A percentile compares a stretch with the other conserved stretches of the same genome.
Evolutionary conservation across 73 alveolate species (phyloP).

Genomic region (Effrenium voratum): DNA sequence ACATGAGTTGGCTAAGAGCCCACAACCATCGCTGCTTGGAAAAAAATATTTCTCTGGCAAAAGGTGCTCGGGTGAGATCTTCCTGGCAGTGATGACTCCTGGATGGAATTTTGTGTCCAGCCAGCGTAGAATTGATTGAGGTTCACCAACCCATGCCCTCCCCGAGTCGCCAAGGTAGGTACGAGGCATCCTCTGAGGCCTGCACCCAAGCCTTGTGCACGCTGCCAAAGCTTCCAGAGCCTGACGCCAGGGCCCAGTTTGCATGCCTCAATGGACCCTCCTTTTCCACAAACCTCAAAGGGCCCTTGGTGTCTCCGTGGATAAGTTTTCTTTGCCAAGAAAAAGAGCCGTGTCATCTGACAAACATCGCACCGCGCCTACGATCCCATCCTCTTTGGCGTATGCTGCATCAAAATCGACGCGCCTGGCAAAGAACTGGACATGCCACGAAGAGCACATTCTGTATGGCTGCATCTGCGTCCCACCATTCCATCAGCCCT

Average conservation of each 20-base stretch:
- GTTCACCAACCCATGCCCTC: too few relatives aligned
- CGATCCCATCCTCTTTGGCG: constrained; percentile 52
- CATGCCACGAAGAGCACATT: neutral
- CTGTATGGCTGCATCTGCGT: neutral
- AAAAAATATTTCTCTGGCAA: too few relatives aligned
- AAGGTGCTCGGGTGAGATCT: too few relatives aligned
- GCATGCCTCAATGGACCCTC: neutral
- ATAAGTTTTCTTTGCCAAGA: neutral
- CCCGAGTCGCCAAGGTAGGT: neutral
- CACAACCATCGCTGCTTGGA: too few relatives aligned
- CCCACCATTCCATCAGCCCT: too few relatives aligned
- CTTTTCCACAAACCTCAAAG: neutral
- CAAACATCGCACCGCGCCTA: neutral
- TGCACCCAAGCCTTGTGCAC: constrained; percentile 22
- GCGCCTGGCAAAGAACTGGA: constrained; percentile 35
- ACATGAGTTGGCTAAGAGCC: too few relatives aligned
- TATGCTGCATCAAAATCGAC: constrained; percentile 53
- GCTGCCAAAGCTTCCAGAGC: constrained; percentile 28
- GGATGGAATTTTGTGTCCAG: too few relatives aligned
- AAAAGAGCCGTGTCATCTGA: neutral
- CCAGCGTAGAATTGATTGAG: too few relatives aligned
- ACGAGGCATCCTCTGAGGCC: neutral
- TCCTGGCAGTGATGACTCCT: too few relatives aligned
- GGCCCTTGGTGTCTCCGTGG: neutral
- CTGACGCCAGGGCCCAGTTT: neutral